phyloP scores from a whole-genome alignment of 257 asterid genomes.

The Capsicum pubescens region DNA sequence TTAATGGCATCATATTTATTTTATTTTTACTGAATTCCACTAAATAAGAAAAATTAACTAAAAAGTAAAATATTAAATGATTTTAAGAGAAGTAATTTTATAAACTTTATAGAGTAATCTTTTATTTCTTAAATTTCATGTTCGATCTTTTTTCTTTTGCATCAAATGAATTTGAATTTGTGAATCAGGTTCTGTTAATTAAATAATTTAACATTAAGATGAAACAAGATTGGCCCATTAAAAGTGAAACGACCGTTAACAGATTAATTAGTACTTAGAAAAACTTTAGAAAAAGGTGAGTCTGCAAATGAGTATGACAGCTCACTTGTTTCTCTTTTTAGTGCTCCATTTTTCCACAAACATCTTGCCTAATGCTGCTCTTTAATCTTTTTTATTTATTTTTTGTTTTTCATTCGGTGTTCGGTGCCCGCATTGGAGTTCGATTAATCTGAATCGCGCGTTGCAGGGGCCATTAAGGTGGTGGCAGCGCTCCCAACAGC shows the following conservation, averaged over 20 bases:
- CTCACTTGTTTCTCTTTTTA: conserved; percentile 33
- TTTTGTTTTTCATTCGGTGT: no score
- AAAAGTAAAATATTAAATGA: no score
- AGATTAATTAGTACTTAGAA: not conserved
- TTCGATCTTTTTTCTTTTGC: not conserved
- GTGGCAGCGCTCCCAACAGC: no score
- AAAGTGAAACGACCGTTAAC: not conserved
- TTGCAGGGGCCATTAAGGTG: no score
- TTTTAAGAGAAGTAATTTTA: no score
- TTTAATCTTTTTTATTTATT: not conserved
- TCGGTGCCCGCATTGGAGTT: no score
- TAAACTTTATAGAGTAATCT: no score
- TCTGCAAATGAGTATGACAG: conserved; percentile 34
- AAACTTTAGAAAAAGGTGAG: not conserved
- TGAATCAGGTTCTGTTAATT: not conserved
- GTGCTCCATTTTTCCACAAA: conserved; percentile 42
- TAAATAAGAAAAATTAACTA: no score
- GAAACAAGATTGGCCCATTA: not conserved
- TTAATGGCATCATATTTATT: no score
- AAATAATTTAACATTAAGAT: not conserved
- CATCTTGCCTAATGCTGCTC: conserved; percentile 16
- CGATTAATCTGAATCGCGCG: no score
- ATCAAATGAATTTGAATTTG: not conserved
- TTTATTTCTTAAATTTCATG: no score
- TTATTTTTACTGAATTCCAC: no score